Percentiles rank a stretch among this genome's conserved stretches.
Conservation (phyloP, 1,284 basidiomycete species). For the Vanrija pseudolonga region DNA sequence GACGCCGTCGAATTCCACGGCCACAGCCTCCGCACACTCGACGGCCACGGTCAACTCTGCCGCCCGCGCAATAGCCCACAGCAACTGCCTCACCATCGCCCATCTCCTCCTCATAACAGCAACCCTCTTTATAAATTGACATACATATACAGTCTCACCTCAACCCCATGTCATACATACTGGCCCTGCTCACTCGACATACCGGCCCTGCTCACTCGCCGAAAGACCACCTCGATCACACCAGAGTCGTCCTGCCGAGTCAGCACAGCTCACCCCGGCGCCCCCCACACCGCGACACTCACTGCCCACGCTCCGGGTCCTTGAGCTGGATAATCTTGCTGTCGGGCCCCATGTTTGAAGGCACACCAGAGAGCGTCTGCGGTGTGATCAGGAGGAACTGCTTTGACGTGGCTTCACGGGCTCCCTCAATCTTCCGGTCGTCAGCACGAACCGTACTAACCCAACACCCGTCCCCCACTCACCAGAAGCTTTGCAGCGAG, state of each 20-base stretch:
- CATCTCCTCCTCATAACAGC: not conserved
- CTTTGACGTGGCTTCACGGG: constrained; percentile 73
- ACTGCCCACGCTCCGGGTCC: constrained; percentile 43
- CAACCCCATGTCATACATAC: not conserved
- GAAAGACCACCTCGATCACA: not conserved
- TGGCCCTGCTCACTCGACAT: not conserved
- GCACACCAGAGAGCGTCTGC: constrained; percentile 40
- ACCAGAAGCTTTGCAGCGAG: constrained; percentile 92
- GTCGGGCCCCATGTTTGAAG: constrained; percentile 27
- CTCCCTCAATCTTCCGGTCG: constrained; percentile 68
- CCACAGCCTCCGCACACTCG: too few relatives aligned
- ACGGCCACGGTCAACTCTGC: not conserved
- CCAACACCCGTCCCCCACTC: constrained; percentile 27
- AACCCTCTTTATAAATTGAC: not conserved
- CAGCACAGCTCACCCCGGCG: not conserved
- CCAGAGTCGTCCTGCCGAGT: not conserved
- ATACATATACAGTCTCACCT: too few relatives aligned
- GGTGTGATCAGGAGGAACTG: constrained; percentile 93
- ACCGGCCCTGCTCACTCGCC: not conserved
- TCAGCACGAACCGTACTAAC: constrained; percentile 2
- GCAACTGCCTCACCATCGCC: constrained; percentile 1
- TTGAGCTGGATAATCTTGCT: constrained; percentile 37
- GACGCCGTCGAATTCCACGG: too few relatives aligned
- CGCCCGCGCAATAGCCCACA: not conserved
- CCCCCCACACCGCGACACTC: constrained; percentile 6